Percentiles rank a stretch among this genome's conserved stretches.
These are phyloP conservation scores for Penicillium salamii DNA, from an alignment of 495 filamentous ascomycete species.

Conservation along the genomic window DNA sequence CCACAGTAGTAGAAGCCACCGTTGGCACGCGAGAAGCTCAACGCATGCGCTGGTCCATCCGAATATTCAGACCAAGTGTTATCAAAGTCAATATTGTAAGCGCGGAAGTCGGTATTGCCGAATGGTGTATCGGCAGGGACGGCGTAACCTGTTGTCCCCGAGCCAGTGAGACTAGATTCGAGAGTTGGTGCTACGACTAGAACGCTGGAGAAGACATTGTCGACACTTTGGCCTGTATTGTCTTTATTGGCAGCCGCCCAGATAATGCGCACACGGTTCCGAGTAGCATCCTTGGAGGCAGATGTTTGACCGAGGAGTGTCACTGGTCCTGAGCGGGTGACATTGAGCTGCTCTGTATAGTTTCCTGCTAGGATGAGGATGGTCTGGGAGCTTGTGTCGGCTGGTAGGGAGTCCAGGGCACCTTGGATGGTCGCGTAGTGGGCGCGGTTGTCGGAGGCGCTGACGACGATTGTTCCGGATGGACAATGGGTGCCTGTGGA, in stretches of 20 bases:
- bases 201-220: slow-evolving; percentile 56
- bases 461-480: slow-evolving; percentile 48
- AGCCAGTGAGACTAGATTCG: slow-evolving; percentile 53
- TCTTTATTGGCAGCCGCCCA: slow-evolving; percentile 49
- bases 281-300: slow-evolving; percentile 29
- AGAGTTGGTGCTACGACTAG: slow-evolving; percentile 56
- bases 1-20: slow-evolving; percentile 57
- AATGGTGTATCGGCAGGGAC: slow-evolving; percentile 57
- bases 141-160: slow-evolving; percentile 52
- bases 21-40: slow-evolving; percentile 55
- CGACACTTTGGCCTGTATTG: slow-evolving; percentile 37
- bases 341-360: slow-evolving; percentile 60
- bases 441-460: slow-evolving; percentile 24
- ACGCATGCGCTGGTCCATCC: slow-evolving; percentile 52
- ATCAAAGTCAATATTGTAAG: slow-evolving; percentile 58
- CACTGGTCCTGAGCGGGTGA: slow-evolving; percentile 54
- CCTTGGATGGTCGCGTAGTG: slow-evolving; percentile 49
- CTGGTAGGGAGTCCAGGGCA: slow-evolving; percentile 53
- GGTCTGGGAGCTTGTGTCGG: slow-evolving; percentile 44
- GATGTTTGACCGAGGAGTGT: slow-evolving; percentile 53
- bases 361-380: slow-evolving; percentile 54
- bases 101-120: slow-evolving; percentile 54
- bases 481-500: slow-evolving; percentile 40
- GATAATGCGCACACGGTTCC: slow-evolving; percentile 48
- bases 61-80: slow-evolving; percentile 54